These are phyloP conservation scores for Phytopythium aichiense DNA, from an alignment of 352 stramenopile genomes.

Conservation along the genomic window DNA sequence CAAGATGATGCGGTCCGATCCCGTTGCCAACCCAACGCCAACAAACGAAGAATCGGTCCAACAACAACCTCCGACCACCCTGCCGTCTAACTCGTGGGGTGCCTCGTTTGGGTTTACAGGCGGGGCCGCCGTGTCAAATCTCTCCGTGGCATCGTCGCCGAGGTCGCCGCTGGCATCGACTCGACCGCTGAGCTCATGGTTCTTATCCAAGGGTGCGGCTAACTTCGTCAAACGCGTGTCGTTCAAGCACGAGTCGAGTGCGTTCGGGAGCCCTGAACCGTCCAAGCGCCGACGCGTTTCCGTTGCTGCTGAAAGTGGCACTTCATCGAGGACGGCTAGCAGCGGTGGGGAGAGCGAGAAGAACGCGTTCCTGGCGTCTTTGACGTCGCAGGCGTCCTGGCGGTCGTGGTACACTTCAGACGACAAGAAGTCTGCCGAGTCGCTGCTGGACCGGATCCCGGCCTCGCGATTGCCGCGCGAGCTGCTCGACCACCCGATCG, in stretches of 20 bases:
- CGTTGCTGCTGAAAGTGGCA: not conserved
- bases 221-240: slow-evolving; percentile 58
- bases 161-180: slow-evolving; percentile 14
- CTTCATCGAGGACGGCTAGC: not conserved
- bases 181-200: slow-evolving; percentile 61
- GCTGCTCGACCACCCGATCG: slow-evolving; percentile 16
- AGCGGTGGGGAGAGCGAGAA: slow-evolving; percentile 7
- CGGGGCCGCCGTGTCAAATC: not conserved
- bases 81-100: slow-evolving; percentile 33
- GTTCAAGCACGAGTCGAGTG: slow-evolving; percentile 21
- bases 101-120: slow-evolving; percentile 37
- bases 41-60: not conserved
- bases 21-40: not conserved
- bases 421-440: not conserved
- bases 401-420: slow-evolving; percentile 52
- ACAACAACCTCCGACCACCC: slow-evolving; percentile 2
- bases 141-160: not conserved
- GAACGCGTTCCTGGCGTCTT: slow-evolving; percentile 47
- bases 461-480: slow-evolving; percentile 17
- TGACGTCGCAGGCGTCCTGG: slow-evolving; percentile 43
- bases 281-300: not conserved
- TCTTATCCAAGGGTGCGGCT: slow-evolving; percentile 52
- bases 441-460: slow-evolving; percentile 51
- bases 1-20: slow-evolving; percentile 20
- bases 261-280: not conserved